A percentile compares a stretch with the other conserved stretches of the same genome.
Evolutionary conservation across 495 filamentous ascomycete genomes (phyloP).

Genomic region (Venustampulla echinocandica): DNA sequence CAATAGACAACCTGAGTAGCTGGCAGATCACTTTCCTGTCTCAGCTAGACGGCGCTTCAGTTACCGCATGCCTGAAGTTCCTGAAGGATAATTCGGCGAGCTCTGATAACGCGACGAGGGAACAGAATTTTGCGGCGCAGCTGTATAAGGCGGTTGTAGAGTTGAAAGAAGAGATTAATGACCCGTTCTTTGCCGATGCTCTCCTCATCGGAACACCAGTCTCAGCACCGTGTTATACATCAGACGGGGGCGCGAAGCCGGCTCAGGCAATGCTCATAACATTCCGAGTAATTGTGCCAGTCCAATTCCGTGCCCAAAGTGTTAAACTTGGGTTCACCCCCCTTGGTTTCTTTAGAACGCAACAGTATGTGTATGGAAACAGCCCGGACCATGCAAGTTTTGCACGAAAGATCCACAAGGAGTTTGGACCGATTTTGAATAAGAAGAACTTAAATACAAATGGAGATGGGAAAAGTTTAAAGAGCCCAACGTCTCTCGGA

Average conservation of each 20-base stretch:
- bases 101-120: conserved; percentile 1
- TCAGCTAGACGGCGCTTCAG: conserved; percentile 6
- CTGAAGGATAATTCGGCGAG: background rate
- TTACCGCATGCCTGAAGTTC: conserved; percentile 8
- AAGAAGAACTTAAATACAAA: background rate
- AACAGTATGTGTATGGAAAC: conserved; percentile 36
- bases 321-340: conserved; percentile 36
- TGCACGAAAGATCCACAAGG: conserved; percentile 35
- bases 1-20: conserved; percentile 44
- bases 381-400: conserved; percentile 36
- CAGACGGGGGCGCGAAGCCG: conserved; percentile 15
- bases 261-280: conserved; percentile 32
- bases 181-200: conserved; percentile 36
- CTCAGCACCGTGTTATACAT: conserved; percentile 32
- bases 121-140: conserved; percentile 29
- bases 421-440: conserved; percentile 34
- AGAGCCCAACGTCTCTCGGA: background rate
- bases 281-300: conserved; percentile 37
- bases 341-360: conserved; percentile 40
- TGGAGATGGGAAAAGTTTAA: background rate
- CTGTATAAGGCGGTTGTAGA: conserved; percentile 30
- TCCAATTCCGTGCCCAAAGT: conserved; percentile 28
- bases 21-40: conserved; percentile 44
- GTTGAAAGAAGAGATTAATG: conserved; percentile 31
- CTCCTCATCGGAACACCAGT: conserved; percentile 30